phyloP scores from a whole-genome alignment of 179 eudicot species.

The Silene noctiflora region DNA sequence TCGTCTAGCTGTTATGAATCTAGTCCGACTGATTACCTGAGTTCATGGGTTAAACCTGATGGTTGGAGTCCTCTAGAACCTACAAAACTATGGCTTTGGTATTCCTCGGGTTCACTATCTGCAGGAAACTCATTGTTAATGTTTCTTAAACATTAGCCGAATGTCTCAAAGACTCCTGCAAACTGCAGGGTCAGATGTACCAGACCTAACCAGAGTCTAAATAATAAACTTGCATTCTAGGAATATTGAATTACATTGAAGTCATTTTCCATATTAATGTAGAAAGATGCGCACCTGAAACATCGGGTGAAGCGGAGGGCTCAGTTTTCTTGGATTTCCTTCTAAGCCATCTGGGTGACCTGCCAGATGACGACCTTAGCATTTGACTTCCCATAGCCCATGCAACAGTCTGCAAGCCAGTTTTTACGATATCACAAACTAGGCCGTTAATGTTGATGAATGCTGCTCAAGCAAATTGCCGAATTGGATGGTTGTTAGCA shows the following conservation, averaged over 20 bases:
- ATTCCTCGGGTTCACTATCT: conserved; percentile 46
- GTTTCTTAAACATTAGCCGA: no score
- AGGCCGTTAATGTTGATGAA: background rate
- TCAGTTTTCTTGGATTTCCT: conserved; percentile 51
- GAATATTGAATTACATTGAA: background rate
- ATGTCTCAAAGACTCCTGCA: background rate
- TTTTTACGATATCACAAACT: background rate
- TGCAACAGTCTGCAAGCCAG: conserved; percentile 19
- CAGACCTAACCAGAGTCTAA: no score
- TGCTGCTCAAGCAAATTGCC: no score
- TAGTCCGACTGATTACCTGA: conserved; percentile 36
- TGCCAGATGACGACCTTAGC: conserved; percentile 29
- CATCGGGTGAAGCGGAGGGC: conserved; percentile 36
- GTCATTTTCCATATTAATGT: conserved; percentile 14
- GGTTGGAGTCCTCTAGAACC: conserved; percentile 31
- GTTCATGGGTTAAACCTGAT: conserved; percentile 36
- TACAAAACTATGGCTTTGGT: conserved; percentile 25
- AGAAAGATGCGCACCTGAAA: conserved; percentile 42
- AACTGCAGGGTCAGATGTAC: background rate
- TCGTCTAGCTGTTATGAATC: no score
- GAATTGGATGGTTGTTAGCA: background rate
- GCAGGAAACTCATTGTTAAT: no score
- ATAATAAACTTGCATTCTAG: background rate
- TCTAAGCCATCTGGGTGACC: conserved; percentile 46
- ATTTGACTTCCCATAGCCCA: conserved; percentile 52